Evolutionary conservation across 2,329 filamentous ascomycete genomes (phyloP).

Genomic region (Dactylellina sp.): DNA sequence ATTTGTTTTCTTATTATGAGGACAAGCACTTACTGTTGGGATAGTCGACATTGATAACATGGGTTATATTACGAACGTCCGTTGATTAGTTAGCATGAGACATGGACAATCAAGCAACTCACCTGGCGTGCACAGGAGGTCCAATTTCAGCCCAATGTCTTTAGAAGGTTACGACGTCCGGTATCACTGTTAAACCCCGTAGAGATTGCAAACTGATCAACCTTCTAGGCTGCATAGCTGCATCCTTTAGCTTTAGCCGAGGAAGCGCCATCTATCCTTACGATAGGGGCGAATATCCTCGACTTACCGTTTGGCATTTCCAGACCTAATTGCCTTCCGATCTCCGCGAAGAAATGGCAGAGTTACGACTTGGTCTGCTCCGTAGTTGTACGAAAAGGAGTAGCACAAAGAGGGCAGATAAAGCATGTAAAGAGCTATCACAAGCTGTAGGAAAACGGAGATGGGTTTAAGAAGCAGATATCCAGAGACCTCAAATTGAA

Average conservation of each 20-base stretch:
- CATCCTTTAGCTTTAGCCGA: slow-evolving; percentile 55
- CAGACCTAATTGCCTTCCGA: slow-evolving; percentile 45
- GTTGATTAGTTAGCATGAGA: slow-evolving; percentile 80
- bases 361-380: slow-evolving; percentile 41
- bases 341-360: slow-evolving; percentile 34
- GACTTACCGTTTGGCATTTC: slow-evolving; percentile 56
- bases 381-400: slow-evolving; percentile 26
- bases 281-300: slow-evolving; percentile 56
- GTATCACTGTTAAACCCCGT: slow-evolving; percentile 51
- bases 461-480: slow-evolving; percentile 56
- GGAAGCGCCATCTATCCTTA: slow-evolving; percentile 56
- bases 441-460: slow-evolving; percentile 49
- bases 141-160: slow-evolving; percentile 50
- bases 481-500: slow-evolving; percentile 42
- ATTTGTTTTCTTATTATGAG: not conserved
- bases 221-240: slow-evolving; percentile 53
- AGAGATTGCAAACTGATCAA: slow-evolving; percentile 51
- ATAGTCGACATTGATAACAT: slow-evolving; percentile 99
- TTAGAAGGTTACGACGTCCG: slow-evolving; percentile 41
- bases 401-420: slow-evolving; percentile 41
- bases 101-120: slow-evolving; percentile 45
- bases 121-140: slow-evolving; percentile 57
- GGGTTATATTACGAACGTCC: slow-evolving; percentile 99
- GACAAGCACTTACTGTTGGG: slow-evolving; percentile 75
- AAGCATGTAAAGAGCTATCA: slow-evolving; percentile 32